Evolutionary conservation across 495 filamentous ascomycete genomes (phyloP).

Genomic region (Penicillium tannophilum): DNA sequence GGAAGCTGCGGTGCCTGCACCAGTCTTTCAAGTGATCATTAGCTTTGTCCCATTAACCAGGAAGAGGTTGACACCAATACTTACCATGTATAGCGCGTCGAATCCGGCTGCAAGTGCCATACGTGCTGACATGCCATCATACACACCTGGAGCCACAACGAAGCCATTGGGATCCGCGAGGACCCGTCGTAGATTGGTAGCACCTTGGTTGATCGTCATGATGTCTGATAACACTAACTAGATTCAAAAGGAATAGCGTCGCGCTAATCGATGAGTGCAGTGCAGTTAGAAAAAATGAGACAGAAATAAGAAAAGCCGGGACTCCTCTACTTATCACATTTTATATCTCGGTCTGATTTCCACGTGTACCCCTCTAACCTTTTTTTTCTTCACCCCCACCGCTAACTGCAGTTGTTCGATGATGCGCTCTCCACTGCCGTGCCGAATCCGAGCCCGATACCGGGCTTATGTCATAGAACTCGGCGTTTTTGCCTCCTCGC

Average conservation of each 20-base stretch:
- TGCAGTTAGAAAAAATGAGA: neutral
- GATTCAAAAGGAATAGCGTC: neutral
- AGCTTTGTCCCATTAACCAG: constrained; percentile 17
- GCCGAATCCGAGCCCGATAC: constrained; percentile 15
- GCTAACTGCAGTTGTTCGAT: constrained; percentile 14
- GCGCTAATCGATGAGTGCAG: neutral
- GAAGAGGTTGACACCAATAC: constrained; percentile 56
- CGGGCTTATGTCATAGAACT: constrained; percentile 25
- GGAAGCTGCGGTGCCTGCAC: constrained; percentile 68
- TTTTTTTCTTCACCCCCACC: constrained; percentile 10
- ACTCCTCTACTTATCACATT: neutral
- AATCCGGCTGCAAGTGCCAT: constrained; percentile 63
- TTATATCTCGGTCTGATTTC: neutral
- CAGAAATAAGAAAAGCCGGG: neutral
- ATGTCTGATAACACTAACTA: constrained; percentile 7
- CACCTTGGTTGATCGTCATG: constrained; percentile 36
- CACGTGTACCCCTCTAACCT: neutral
- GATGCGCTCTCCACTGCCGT: constrained; percentile 20
- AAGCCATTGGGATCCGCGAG: constrained; percentile 37
- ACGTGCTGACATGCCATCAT: constrained; percentile 68
- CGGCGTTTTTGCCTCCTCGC: constrained; percentile 15
- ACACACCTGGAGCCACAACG: constrained; percentile 65
- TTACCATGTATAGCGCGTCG: constrained; percentile 66
- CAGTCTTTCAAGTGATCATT: constrained; percentile 44
- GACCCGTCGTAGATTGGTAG: constrained; percentile 31